Base-by-base conservation (phyloP, 805 yeast genomes). In the Saccharomycodes ludwigii region DNA sequence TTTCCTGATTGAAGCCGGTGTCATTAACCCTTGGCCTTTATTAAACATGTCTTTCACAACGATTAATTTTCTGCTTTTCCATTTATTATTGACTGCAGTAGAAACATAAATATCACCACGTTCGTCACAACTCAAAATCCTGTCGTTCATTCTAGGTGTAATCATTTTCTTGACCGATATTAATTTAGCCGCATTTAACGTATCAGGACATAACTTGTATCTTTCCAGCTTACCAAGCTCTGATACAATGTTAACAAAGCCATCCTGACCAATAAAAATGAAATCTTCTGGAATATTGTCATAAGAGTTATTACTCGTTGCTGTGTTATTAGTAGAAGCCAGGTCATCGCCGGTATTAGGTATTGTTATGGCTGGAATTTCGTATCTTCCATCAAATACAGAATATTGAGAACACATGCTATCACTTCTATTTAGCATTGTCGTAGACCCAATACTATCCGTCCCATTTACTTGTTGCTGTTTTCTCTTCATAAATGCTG, bases 91-190 rank as follows among this genome's bases (percentile, higher is more conserved):
- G n/a, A 73, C 56, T 9, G 52, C 51, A 0, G 81, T 71, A 2
- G 76, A 75, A 4, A 80, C 73, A 4, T 76, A 55, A 10, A 80
- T 42, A 22, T 66, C 66, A 8, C 70, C 72, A 29, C 61, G 61
- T 9, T 54, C 55, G 3, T 68, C 56, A 29, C 66, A 61, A 35
- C 74, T 68, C 1, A 82, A 72, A 19, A 82, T 55, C 38, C 86
- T 61, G 48, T 81, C 91, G 44, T 72, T 76, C 17, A 81, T 76
- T 47, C 91, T 63, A 4, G 93, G 83, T 0, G 93, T 76, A 2
- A 66, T 48, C 8, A 83, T 49, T 37, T 68, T 68, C 31, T 14
- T 25, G 19, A 4, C 10, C 9, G 72, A 59, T 1, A 61, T 58
- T n/a, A 78, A 45, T 14, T 57, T 48, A 1, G 48, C 38, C 11